These are phyloP conservation scores for Piper longum DNA, from an alignment of 164 flowering plant species.

Conservation along the genomic window DNA sequence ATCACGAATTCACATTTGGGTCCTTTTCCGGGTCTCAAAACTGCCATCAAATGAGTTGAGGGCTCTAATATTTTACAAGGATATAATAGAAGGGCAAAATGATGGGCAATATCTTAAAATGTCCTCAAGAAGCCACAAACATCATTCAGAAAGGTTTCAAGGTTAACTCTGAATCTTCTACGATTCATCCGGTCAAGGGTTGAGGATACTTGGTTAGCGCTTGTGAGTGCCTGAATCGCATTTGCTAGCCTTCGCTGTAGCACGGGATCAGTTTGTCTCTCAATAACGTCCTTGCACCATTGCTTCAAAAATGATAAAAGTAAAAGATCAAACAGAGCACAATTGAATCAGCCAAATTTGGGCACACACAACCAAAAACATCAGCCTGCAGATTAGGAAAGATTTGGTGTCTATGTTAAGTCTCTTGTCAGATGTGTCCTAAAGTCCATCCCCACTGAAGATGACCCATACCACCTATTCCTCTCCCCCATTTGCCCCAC, in stretches of 20 bases:
- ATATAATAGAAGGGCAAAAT: no score
- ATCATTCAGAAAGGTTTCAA: conserved; percentile 54
- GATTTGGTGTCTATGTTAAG: no score
- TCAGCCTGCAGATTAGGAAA: no score
- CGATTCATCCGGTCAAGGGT: conserved; percentile 60
- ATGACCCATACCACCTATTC: no score
- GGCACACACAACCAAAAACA: neutral
- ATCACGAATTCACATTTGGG: no score
- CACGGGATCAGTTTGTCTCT: conserved; percentile 40
- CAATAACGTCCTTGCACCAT: conserved; percentile 51
- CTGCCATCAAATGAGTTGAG: no score
- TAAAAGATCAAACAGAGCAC: neutral
- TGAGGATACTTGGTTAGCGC: conserved; percentile 58
- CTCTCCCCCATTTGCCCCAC: conserved; percentile 1
- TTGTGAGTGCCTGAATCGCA: conserved; percentile 66
- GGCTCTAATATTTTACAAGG: no score
- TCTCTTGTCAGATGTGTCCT: no score
- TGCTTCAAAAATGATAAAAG: conserved; percentile 30
- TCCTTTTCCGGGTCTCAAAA: no score
- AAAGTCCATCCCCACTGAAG: no score
- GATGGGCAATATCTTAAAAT: conserved; percentile 11
- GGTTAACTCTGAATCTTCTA: conserved; percentile 71
- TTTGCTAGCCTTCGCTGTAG: conserved; percentile 49
- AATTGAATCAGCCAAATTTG: neutral
- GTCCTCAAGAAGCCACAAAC: conserved; percentile 78